Evolutionary conservation across 371 early-diverging fungal genomes (phyloP).

Genomic region (Blakeslea trispora): DNA sequence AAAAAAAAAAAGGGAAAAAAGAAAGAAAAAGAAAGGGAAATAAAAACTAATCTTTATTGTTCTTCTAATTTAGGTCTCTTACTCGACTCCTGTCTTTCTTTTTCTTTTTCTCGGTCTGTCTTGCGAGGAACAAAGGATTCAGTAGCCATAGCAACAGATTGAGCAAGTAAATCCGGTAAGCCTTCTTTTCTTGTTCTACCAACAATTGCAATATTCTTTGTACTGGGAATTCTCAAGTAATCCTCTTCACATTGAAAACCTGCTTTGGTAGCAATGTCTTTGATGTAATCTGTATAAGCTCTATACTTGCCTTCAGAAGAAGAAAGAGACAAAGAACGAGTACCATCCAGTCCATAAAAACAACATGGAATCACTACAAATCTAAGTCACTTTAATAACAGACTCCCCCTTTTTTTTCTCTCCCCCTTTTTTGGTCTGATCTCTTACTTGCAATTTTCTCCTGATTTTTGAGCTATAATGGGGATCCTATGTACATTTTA

Average conservation of each 20-base stretch:
- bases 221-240: slow-evolving; percentile 82
- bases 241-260: slow-evolving; percentile 74
- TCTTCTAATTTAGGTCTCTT: slow-evolving; percentile 43
- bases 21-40: slow-evolving; percentile 1
- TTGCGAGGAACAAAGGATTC: slow-evolving; percentile 56
- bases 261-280: slow-evolving; percentile 53
- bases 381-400: slow-evolving; percentile 28
- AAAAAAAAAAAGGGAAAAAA: slow-evolving; percentile 1
- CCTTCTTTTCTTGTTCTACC: slow-evolving; percentile 45
- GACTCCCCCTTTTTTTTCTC: slow-evolving; percentile 1
- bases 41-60: slow-evolving; percentile 11
- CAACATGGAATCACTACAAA: slow-evolving; percentile 87
- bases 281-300: slow-evolving; percentile 69
- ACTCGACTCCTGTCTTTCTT: slow-evolving; percentile 34
- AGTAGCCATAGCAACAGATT: slow-evolving; percentile 27
- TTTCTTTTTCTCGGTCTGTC: slow-evolving; percentile 63
- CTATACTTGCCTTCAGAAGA: slow-evolving; percentile 66
- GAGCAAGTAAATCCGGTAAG: not conserved
- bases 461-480: slow-evolving; percentile 70
- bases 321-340: slow-evolving; percentile 44
- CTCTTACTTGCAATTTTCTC: slow-evolving; percentile 56
- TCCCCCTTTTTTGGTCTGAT: not conserved
- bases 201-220: slow-evolving; percentile 84
- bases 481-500: slow-evolving; percentile 69
- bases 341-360: slow-evolving; percentile 72